Conservation (phyloP, 768 basidiomycete species). For the Leccinum aurantiacum region DNA sequence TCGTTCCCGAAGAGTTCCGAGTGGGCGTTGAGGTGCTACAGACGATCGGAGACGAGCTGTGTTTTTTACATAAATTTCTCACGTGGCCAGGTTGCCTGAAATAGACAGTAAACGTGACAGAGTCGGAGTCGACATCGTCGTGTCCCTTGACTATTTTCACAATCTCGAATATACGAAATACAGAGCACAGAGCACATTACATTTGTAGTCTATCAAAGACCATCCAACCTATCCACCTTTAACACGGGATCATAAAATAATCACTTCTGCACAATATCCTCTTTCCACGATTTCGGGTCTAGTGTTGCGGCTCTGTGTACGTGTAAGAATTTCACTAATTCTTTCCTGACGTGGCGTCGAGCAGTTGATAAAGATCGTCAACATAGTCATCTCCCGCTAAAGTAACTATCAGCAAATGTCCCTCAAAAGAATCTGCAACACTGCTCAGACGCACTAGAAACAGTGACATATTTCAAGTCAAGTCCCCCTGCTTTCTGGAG, state of each 20-base stretch:
- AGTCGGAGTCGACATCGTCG: too few relatives aligned
- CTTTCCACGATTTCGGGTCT: neutral
- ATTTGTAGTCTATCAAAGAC: neutral
- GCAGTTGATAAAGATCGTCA: neutral
- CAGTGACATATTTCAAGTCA: slow-evolving; percentile 5
- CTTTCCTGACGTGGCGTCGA: too few relatives aligned
- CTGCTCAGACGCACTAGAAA: slow-evolving; percentile 9
- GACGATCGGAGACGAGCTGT: too few relatives aligned
- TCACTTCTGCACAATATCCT: neutral
- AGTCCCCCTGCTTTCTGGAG: neutral
- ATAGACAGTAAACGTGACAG: too few relatives aligned
- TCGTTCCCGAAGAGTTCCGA: too few relatives aligned
- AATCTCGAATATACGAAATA: neutral
- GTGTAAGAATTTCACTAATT: too few relatives aligned
- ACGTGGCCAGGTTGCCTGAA: too few relatives aligned
- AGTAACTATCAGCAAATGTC: neutral
- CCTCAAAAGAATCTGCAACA: neutral
- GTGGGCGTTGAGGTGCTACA: too few relatives aligned
- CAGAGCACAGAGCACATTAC: neutral
- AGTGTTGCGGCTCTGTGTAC: too few relatives aligned
- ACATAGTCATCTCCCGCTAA: slow-evolving; percentile 7
- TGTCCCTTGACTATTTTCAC: neutral
- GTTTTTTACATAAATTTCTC: too few relatives aligned
- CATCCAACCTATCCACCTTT: neutral
- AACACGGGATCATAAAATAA: neutral